These are phyloP conservation scores for Trypanosoma brucei DNA, from an alignment of 208 protist species.

Conservation along the genomic window DNA sequence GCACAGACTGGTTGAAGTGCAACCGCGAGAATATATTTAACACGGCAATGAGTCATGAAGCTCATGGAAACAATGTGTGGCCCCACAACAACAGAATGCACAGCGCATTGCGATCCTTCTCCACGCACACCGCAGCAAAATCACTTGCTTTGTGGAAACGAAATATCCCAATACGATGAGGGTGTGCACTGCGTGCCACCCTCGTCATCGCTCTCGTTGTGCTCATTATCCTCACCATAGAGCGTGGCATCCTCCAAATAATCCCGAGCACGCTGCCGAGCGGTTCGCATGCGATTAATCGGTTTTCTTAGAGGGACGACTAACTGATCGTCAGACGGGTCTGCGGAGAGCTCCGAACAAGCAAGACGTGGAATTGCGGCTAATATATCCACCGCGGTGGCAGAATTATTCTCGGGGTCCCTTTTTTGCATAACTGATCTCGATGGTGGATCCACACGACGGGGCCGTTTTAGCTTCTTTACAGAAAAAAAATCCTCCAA, in stretches of 20 bases:
- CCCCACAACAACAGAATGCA: too few species aligned
- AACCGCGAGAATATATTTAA: too few species aligned
- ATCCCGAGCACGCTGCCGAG: slow-evolving; percentile 6
- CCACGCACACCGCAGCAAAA: neutral
- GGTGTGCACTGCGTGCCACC: slow-evolving; percentile 33
- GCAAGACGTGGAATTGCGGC: slow-evolving; percentile 20
- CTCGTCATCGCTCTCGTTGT: neutral
- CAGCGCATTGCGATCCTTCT: too few species aligned
- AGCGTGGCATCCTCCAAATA: slow-evolving; percentile 6
- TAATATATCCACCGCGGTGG: slow-evolving; percentile 28
- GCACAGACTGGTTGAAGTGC: too few species aligned
- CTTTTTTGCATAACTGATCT: neutral
- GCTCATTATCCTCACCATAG: neutral
- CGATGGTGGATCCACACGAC: neutral
- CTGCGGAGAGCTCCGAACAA: neutral
- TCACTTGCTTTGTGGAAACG: slow-evolving; percentile 26
- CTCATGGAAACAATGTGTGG: neutral
- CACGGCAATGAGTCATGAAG: too few species aligned
- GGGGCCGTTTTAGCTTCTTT: slow-evolving; percentile 4
- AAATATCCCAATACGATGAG: slow-evolving; percentile 67
- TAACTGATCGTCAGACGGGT: neutral
- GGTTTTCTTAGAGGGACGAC: neutral
- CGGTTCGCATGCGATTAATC: slow-evolving; percentile 15
- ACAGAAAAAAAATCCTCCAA: slow-evolving; percentile 37
- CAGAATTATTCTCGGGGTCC: neutral